Base-by-base conservation (phyloP, 2,329 filamentous ascomycete genomes). In the Penicillium concentricum region DNA sequence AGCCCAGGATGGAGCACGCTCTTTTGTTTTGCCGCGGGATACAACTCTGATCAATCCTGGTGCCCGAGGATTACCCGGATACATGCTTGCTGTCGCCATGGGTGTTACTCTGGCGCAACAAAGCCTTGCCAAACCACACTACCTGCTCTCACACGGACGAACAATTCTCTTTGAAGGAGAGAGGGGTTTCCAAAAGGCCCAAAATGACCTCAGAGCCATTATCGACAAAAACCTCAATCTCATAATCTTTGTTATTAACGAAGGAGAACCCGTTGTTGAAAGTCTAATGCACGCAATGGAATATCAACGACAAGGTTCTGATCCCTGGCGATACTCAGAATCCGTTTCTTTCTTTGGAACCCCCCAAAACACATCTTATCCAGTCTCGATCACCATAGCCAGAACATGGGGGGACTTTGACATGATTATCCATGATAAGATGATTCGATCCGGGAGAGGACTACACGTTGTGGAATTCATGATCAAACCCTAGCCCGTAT, bases 331-430 rank as follows among this genome's bases (percentile, higher is more conserved):
- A 49, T 49, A 49, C 16, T 30, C 47, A 20, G 47, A 49, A 28
- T 49, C 47, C 8, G n/a, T 49, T 39, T 49, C 47, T 39, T 49
- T 49, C 47, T 39, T 49, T 10, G 47, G 47, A 6, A 3, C 47
- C 13, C 47, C 47, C 6, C 30, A 26, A 2, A 7, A 20, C 2
- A 39, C 47, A 20, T 15, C 5, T 30, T 49, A 49, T n/a, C 47
- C 47, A 12, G 47, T 49, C 18, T 39, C 6, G 6, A 16, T 18
- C 22, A 49, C 22, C 34, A 49, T 38, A 24, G 46, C 34, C 16
- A 38, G 46, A 28, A 49, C 35, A 26, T 49, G 35, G 34, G 24
- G 47, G 7, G 35, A 49, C 8, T 8, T 49, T 28, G 35, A 28
- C 15, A 16, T 6, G 3, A 39, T 39, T 18, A n/a, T 39, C 22